Percentiles rank a stretch among this genome's conserved stretches.
These are phyloP conservation scores for Colletotrichum karsti DNA, from an alignment of 2,329 filamentous ascomycete genomes.

Conservation along the genomic window DNA sequence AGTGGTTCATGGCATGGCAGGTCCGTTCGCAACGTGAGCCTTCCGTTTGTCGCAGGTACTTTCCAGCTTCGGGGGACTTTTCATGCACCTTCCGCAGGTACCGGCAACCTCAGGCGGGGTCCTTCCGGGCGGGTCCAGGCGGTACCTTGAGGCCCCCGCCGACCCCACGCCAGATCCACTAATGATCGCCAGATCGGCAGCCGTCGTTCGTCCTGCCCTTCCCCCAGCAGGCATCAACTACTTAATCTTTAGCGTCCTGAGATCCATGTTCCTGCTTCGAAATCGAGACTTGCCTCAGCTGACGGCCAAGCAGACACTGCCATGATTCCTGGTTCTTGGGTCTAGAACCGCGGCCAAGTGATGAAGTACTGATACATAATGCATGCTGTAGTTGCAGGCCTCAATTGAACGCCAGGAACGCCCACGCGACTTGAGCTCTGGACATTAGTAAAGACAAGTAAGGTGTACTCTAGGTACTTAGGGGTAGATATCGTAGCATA, in stretches of 20 bases:
- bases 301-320: too few relatives aligned
- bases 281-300: too few relatives aligned
- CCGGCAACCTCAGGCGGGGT: neutral
- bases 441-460: neutral
- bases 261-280: too few relatives aligned
- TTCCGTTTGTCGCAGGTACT: neutral
- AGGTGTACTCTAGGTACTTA: too few relatives aligned
- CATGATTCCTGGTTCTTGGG: neutral
- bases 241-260: neutral
- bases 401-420: neutral
- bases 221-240: neutral
- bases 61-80: neutral
- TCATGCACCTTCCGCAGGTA: neutral
- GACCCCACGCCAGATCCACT: too few relatives aligned
- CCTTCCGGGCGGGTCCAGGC: neutral
- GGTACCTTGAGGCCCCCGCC: too few relatives aligned
- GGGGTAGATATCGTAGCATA: too few relatives aligned
- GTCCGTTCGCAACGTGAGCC: neutral
- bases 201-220: neutral
- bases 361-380: neutral
- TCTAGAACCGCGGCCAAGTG: neutral
- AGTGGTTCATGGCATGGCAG: conserved; percentile 23
- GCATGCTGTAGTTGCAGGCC: neutral
- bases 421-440: neutral
- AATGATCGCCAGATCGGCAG: neutral